Conservation (phyloP, 2,329 filamentous ascomycete species). For the Botrytis hyacinthi region DNA sequence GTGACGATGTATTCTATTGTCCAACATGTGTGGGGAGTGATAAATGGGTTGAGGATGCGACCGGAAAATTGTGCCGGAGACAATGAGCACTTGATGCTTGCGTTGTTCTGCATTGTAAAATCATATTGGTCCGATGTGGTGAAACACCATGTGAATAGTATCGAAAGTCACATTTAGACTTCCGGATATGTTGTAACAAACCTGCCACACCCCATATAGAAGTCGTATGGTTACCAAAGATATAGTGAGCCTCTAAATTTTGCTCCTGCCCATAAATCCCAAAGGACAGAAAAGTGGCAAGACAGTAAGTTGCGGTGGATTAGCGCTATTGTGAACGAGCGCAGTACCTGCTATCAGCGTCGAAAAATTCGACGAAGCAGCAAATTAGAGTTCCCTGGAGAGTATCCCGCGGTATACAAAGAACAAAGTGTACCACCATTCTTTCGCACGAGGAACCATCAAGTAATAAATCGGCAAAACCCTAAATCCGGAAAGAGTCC, state of each 20-base stretch:
- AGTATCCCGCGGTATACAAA: neutral
- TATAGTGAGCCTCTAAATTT: neutral
- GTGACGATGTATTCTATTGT: conserved; percentile 40
- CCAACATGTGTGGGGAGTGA: conserved; percentile 44
- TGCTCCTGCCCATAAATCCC: neutral
- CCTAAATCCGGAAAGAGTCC: neutral
- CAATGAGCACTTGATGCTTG: neutral
- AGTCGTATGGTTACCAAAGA: neutral
- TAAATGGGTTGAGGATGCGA: conserved; percentile 27
- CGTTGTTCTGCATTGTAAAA: no score
- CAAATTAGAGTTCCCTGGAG: rapidly evolving
- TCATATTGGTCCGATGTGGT: neutral
- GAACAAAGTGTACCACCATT: neutral
- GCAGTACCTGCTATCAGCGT: neutral
- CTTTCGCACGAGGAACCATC: neutral
- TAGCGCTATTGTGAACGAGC: neutral
- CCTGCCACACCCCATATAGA: no score
- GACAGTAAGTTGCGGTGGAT: neutral
- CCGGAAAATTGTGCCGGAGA: conserved; percentile 18
- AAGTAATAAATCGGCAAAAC: neutral
- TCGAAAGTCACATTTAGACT: neutral
- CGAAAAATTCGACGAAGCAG: neutral
- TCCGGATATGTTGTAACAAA: neutral
- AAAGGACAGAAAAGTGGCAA: neutral
- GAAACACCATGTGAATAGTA: no score